Evolutionary conservation across 2,329 filamentous ascomycete genomes (phyloP), one percentile per base, ranked within the genome.

Genomic region (Davidsoniella eucalypti): DNA sequence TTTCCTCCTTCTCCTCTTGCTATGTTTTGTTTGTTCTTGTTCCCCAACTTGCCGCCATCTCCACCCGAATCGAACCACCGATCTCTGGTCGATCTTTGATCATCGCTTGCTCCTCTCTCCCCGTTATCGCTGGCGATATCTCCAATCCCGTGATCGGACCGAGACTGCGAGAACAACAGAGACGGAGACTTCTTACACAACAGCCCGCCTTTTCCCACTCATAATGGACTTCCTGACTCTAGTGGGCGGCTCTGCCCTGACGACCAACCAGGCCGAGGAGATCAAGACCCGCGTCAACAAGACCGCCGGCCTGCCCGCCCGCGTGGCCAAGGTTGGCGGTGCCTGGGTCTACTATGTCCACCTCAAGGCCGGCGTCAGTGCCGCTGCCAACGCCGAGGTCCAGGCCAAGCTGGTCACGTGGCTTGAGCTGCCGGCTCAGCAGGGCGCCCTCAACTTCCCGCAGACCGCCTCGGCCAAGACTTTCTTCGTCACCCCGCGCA

Each of bases 401-500:
- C 47, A 49, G 45, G 41, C 49, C 25, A 54, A 54, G 47, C 52
- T 54, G 12, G 51, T 56, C 52, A 56, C 55, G 50, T 55, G 53
- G 53, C 53, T 55, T 10, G 53, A 52, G 6, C 47, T 55, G 8
- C 53, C 53, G 12, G 21, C 49, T 10, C 51, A 55, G 50, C 25
- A 29, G 26, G 51, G 29, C 23, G 26, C 39, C 9, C 33, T 42
- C 3, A 25, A 40, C 39, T 51, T 54, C 45, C 26, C 52, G 41
- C 49, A 54, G 42, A 49, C 52, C 12, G 49, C 49, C 37, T 49
- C 44, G 9, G 29, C 49, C 23, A 54, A 54, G 52, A 54, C 52
- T 36, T 54, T 84, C 62, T 86, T 87, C 61, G 73, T 94, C 52
- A 79, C 76, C 44, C 90, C 90, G 17, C 78, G 90, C 57, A 84